Conservation (phyloP, 2,329 filamentous ascomycete genomes). For the Coniochaeta pulveracea region DNA sequence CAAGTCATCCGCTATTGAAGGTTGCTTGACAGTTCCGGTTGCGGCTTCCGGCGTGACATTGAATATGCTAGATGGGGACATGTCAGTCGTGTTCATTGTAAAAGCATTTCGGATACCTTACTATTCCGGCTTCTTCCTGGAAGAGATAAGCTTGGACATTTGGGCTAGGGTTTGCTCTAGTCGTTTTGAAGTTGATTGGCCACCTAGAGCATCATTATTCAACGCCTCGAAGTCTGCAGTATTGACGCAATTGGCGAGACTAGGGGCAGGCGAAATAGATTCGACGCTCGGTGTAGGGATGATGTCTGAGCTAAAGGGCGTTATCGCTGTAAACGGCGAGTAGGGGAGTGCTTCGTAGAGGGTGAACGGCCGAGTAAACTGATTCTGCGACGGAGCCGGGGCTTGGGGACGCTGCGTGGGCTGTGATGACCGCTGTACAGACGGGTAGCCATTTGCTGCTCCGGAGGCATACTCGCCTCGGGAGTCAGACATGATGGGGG, state of each 20-base stretch:
- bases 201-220: constrained; percentile 55
- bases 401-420: neutral
- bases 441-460: constrained; percentile 9
- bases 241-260: constrained; percentile 38
- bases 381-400: constrained; percentile 7
- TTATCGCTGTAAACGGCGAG: constrained; percentile 69
- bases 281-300: constrained; percentile 54
- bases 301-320: constrained; percentile 49
- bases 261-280: constrained; percentile 38
- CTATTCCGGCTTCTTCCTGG: constrained; percentile 61
- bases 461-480: constrained; percentile 17
- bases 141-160: constrained; percentile 62
- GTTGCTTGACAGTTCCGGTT: constrained; percentile 15
- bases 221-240: constrained; percentile 51
- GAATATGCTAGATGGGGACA: constrained; percentile 42
- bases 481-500: constrained; percentile 1
- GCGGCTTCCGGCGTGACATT: constrained; percentile 31
- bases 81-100: constrained; percentile 14
- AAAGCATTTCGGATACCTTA: constrained; percentile 23
- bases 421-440: constrained; percentile 2
- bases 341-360: constrained; percentile 72
- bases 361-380: constrained; percentile 37
- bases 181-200: constrained; percentile 48
- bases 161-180: constrained; percentile 64
- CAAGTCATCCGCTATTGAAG: constrained; percentile 26